A percentile compares a stretch with the other conserved stretches of the same genome.
Conservation (phyloP, 2,329 filamentous ascomycete species). For the Xylariaceae sp. region DNA sequence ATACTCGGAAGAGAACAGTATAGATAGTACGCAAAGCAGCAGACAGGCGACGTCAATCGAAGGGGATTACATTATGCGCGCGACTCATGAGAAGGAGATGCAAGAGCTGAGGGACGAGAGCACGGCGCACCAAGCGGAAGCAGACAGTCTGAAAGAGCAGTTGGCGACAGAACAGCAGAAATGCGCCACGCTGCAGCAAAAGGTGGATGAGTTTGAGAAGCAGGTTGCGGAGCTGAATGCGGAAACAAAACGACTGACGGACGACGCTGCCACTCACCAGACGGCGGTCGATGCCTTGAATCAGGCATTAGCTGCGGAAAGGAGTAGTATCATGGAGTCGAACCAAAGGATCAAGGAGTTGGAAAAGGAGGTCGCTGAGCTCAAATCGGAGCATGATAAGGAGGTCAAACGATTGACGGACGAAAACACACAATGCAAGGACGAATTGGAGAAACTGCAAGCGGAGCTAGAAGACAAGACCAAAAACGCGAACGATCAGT, state of each 20-base stretch:
- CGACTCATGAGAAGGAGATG: neutral
- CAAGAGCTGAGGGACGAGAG: neutral
- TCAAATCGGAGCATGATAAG: constrained; percentile 2
- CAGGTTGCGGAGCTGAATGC: no score
- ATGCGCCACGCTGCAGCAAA: no score
- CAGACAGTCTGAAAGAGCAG: constrained; percentile 1
- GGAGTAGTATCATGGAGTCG: neutral
- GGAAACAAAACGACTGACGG: no score
- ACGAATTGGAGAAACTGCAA: constrained; percentile 3
- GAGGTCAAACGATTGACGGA: neutral
- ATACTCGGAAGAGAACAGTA: neutral
- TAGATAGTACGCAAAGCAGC: neutral
- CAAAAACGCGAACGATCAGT: no score
- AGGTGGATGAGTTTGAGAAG: no score
- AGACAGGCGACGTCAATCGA: no score
- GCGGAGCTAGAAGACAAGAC: neutral
- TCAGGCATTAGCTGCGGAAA: no score
- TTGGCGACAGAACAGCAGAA: neutral
- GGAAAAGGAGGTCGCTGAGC: constrained; percentile 1
- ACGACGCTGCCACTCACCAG: no score
- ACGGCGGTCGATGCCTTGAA: no score
- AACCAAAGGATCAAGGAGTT: neutral
- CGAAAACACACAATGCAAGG: neutral
- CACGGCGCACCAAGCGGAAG: neutral
- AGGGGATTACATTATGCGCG: no score